Evolutionary conservation across 1,284 basidiomycete species (phyloP).

Genomic region (Ceratobasidium papillatum): DNA sequence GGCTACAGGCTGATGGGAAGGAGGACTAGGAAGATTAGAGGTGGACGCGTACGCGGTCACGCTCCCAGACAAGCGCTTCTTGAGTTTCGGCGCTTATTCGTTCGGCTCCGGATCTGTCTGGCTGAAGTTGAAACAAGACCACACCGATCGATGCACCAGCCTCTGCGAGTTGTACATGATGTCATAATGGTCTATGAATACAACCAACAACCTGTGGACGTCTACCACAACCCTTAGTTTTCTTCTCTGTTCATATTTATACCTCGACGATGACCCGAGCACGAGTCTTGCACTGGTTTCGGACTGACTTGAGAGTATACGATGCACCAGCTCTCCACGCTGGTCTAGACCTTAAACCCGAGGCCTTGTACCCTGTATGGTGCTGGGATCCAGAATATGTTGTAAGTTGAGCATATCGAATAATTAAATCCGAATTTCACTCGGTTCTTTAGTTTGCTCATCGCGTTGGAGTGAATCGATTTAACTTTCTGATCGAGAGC

Average conservation of each 20-base stretch:
- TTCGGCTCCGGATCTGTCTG: neutral
- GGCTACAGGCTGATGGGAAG: slow-evolving; percentile 3
- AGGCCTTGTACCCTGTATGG: slow-evolving; percentile 56
- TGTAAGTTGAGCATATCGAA: neutral
- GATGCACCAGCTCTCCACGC: slow-evolving; percentile 59
- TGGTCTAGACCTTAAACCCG: slow-evolving; percentile 55
- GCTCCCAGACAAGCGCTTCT: slow-evolving; percentile 8
- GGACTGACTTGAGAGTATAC: slow-evolving; percentile 60
- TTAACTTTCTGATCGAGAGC: slow-evolving; percentile 53
- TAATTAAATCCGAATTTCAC: neutral
- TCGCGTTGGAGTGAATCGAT: slow-evolving; percentile 59
- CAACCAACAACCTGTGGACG: neutral
- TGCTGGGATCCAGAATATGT: slow-evolving; percentile 53
- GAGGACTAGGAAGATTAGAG: neutral
- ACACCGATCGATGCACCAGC: slow-evolving; percentile 10
- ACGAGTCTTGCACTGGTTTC: slow-evolving; percentile 58
- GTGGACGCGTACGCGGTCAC: slow-evolving; percentile 39
- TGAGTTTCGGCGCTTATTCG: neutral
- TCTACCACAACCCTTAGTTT: slow-evolving; percentile 4
- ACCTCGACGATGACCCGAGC: slow-evolving; percentile 7
- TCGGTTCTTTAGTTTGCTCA: slow-evolving; percentile 51
- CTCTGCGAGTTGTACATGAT: neutral
- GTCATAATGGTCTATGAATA: slow-evolving; percentile 25
- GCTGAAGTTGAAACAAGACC: neutral
- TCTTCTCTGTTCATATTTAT: too few species aligned